phyloP scores from a whole-genome alignment of 495 filamentous ascomycete species.

The Penicillium antarcticum region DNA sequence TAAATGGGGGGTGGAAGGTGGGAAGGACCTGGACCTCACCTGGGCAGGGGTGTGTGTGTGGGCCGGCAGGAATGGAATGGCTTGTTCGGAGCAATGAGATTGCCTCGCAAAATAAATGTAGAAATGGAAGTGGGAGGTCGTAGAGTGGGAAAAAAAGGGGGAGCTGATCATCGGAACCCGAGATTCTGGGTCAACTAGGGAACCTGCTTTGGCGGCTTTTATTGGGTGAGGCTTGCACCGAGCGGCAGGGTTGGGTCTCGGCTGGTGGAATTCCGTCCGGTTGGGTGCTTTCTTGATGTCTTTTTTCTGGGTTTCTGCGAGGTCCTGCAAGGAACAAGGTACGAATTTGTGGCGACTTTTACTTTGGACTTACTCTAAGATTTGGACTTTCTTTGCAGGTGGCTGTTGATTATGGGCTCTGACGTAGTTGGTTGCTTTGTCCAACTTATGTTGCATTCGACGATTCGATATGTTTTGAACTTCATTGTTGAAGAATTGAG shows the following conservation, averaged over 20 bases:
- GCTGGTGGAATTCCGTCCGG: slow-evolving; percentile 12
- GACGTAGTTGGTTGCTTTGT: too few species aligned
- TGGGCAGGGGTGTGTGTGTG: neutral
- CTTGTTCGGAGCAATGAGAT: neutral
- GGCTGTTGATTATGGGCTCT: too few species aligned
- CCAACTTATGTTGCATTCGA: too few species aligned
- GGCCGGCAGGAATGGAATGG: neutral
- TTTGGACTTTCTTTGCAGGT: neutral
- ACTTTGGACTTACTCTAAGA: neutral
- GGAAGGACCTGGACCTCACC: too few species aligned
- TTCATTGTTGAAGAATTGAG: too few species aligned
- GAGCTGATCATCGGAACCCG: slow-evolving; percentile 16
- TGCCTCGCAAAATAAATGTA: neutral
- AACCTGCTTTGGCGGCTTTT: neutral
- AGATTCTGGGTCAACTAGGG: slow-evolving; percentile 9
- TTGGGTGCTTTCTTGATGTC: slow-evolving; percentile 16
- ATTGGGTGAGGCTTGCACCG: slow-evolving; percentile 15
- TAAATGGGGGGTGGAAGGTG: neutral
- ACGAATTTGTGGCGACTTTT: slow-evolving; percentile 13
- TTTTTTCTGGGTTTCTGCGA: slow-evolving; percentile 15
- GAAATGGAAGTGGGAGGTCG: neutral
- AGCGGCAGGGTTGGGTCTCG: slow-evolving; percentile 21
- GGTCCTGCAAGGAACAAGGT: slow-evolving; percentile 23
- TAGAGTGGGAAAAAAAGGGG: slow-evolving; percentile 9
- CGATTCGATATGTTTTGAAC: too few species aligned